Evolutionary conservation across 2,329 filamentous ascomycete species (phyloP).

Genomic region (Apiospora malaysiana): DNA sequence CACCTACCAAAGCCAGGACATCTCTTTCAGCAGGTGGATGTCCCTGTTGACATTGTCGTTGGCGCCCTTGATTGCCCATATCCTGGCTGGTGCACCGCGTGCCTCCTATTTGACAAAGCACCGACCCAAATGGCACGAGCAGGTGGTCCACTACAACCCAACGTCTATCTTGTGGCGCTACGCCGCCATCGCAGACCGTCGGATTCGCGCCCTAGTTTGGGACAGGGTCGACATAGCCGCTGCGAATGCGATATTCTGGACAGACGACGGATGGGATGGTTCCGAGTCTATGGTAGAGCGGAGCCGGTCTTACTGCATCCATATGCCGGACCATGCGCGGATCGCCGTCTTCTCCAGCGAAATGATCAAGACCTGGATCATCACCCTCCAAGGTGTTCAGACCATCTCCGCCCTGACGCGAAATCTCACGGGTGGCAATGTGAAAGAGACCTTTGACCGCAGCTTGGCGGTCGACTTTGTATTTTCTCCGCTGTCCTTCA

Average conservation of each 20-base stretch:
- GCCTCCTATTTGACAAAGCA: constrained; percentile 29
- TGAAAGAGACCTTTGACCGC: neutral
- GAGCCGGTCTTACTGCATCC: constrained; percentile 27
- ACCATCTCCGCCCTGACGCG: constrained; percentile 20
- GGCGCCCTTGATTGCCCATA: constrained; percentile 40
- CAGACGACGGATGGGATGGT: constrained; percentile 40
- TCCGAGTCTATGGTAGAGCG: constrained; percentile 35
- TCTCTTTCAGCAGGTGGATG: constrained; percentile 38
- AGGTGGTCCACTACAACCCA: constrained; percentile 40
- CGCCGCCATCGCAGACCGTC: constrained; percentile 41
- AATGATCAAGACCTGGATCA: constrained; percentile 32
- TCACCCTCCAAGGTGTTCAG: constrained; percentile 33
- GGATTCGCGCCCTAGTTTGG: constrained; percentile 39
- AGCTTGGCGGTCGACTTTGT: constrained; percentile 26
- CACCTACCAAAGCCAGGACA: constrained; percentile 23
- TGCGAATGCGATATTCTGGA: constrained; percentile 44
- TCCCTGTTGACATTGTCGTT: constrained; percentile 39
- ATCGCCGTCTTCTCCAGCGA: constrained; percentile 28
- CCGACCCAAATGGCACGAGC: constrained; percentile 38
- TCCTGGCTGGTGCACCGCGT: constrained; percentile 35
- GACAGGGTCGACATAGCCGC: constrained; percentile 36
- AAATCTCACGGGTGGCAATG: neutral
- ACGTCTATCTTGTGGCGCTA: constrained; percentile 46
- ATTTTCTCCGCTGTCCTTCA: constrained; percentile 20
- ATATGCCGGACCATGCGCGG: constrained; percentile 26